Evolutionary conservation across 371 early-diverging fungal species (phyloP).

Genomic region (Mortierella sp.): DNA sequence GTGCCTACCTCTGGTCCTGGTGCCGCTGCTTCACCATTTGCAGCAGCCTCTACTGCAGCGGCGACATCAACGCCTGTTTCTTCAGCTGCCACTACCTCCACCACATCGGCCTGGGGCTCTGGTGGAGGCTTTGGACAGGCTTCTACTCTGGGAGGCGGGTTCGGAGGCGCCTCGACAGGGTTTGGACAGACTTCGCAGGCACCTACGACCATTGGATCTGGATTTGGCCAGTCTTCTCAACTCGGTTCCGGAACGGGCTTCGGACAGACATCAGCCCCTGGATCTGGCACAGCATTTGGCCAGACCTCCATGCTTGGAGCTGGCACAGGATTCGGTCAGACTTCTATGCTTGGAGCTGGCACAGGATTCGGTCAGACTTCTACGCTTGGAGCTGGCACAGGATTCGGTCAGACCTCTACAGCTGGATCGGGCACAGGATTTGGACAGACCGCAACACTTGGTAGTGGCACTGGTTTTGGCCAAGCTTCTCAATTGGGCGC

Average conservation of each 20-base stretch:
- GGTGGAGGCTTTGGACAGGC: slow-evolving; percentile 29
- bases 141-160: slow-evolving; percentile 2
- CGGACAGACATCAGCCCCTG: slow-evolving; percentile 16
- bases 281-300: slow-evolving; percentile 15
- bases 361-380: slow-evolving; percentile 10
- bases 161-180: slow-evolving; percentile 1
- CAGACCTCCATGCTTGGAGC: slow-evolving; percentile 21
- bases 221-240: slow-evolving; percentile 20
- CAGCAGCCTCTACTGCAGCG: slow-evolving; percentile 12
- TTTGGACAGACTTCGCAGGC: slow-evolving; percentile 15
- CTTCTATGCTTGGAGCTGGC: slow-evolving; percentile 10
- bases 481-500: slow-evolving; percentile 17
- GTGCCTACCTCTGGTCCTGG: slow-evolving; percentile 4
- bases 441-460: slow-evolving; percentile 2
- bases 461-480: slow-evolving; percentile 19
- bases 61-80: slow-evolving; percentile 21
- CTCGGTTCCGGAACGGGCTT: slow-evolving; percentile 15
- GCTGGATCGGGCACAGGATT: slow-evolving; percentile 12
- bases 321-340: slow-evolving; percentile 17
- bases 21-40: slow-evolving; percentile 8
- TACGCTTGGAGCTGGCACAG: neutral
- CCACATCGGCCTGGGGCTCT: slow-evolving; percentile 29
- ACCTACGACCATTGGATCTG: neutral
- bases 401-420: slow-evolving; percentile 14
- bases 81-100: neutral